Evolutionary conservation across 2,329 filamentous ascomycete genomes (phyloP).

Genomic region (Cladosporium sphaerospermum): DNA sequence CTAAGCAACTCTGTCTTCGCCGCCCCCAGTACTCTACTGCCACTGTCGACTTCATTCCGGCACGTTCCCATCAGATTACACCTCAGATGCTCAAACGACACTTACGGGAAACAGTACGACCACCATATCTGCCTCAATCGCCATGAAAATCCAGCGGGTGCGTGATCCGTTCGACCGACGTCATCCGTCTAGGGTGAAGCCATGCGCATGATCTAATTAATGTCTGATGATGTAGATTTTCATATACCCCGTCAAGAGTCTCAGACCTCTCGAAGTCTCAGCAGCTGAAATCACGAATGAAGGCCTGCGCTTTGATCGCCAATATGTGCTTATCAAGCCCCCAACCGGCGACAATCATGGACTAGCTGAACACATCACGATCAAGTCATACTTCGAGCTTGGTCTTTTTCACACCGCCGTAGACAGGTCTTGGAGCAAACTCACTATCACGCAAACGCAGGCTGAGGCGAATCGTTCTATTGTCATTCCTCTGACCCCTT

Average conservation of each 20-base stretch:
- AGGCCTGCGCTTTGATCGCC: slow-evolving; percentile 29
- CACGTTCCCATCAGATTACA: too few species aligned
- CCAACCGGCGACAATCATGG: slow-evolving; percentile 24
- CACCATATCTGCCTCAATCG: slow-evolving; percentile 11
- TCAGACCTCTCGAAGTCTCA: slow-evolving; percentile 28
- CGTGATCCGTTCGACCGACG: neutral
- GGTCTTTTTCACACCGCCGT: slow-evolving; percentile 29
- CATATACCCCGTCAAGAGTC: slow-evolving; percentile 30
- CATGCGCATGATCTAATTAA: neutral
- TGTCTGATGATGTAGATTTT: slow-evolving; percentile 21
- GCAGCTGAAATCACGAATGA: slow-evolving; percentile 31
- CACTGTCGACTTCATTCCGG: too few species aligned
- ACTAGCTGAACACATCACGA: slow-evolving; percentile 30
- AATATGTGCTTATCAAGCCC: slow-evolving; percentile 31
- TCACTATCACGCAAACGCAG: slow-evolving; percentile 29
- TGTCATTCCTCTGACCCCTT: slow-evolving; percentile 26
- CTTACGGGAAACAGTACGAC: too few species aligned
- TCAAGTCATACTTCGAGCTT: slow-evolving; percentile 30
- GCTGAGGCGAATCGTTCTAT: slow-evolving; percentile 23
- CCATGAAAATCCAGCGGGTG: slow-evolving; percentile 30
- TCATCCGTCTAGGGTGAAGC: neutral
- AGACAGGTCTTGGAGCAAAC: slow-evolving; percentile 28
- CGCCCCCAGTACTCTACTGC: too few species aligned
- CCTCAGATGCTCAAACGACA: too few species aligned
- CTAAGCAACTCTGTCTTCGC: too few species aligned